Evolutionary conservation across 2,329 filamentous ascomycete genomes (phyloP), one percentile per base, ranked within the genome.

Genomic region (Chrysoporthe deuterocubensis): DNA sequence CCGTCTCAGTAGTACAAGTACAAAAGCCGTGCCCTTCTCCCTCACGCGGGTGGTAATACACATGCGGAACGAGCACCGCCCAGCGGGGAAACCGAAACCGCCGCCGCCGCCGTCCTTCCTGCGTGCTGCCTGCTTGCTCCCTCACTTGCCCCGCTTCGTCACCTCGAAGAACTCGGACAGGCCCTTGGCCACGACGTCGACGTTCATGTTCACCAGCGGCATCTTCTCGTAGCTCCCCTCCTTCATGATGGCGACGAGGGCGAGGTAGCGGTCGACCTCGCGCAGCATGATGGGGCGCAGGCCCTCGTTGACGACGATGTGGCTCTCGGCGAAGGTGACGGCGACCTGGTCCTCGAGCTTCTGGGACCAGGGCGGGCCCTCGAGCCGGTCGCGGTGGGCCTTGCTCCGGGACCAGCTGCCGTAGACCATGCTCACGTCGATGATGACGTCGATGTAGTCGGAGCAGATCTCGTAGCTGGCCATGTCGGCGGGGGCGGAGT

Each of bases 381-480:
- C 88, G 6, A 90, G 82, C 32, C 79, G 78, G 62, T 84, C 82
- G 37, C 84, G 83, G 70, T 87, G 87, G 26, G 84, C 81, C 34
- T 84, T 81, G 40, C 84, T 84, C 8, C 88, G 84, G 62, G 83
- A 81, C 86, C 89, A 98, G 58, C 84, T 86, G 65, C 94, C 95
- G 76, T 97, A 99, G 50, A 99, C 91, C 76, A 98, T 95, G 40
- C 93, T 96, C 65, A 98, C 92, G 77, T 99, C 96, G 68, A 98
- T 95, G 70, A 99, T 97, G 69, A 98, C 94, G 78, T 99, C 96
- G 73, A 99, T 97, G 77, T 97, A 98, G 77, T 99, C 96, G 62
- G 93, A 97, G 81, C 96, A 99, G 76, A 98, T 97, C 81, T 98
- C 96, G 78, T 99, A 99, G 77, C 92, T 95, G 54, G 92, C 92